These are phyloP conservation scores for Cadophora sp. DNA, from an alignment of 2,329 filamentous ascomycete species.

Conservation along the genomic window DNA sequence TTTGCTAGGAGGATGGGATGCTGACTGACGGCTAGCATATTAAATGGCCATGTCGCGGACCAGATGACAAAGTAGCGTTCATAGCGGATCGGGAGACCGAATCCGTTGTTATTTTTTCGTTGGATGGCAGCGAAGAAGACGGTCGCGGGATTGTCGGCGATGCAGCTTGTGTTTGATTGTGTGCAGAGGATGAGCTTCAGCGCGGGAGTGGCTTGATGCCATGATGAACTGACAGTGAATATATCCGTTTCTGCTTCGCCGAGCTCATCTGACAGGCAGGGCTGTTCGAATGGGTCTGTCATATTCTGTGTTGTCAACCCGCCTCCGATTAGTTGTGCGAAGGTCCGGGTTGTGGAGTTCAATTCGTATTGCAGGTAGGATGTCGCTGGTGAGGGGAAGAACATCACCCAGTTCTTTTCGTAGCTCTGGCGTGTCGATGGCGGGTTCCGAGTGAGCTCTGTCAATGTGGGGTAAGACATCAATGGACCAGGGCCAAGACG, in stretches of 20 bases:
- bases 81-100: constrained; percentile 46
- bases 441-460: constrained; percentile 49
- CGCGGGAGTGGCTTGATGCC: constrained; percentile 49
- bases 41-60: constrained; percentile 46
- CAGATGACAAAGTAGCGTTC: constrained; percentile 49
- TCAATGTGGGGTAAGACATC: constrained; percentile 42
- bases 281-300: constrained; percentile 30
- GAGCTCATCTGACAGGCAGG: constrained; percentile 30
- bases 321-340: constrained; percentile 35
- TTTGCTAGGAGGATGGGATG: constrained; percentile 47
- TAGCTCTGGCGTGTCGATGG: constrained; percentile 43
- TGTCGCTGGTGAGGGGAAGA: constrained; percentile 44
- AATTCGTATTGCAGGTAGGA: constrained; percentile 49
- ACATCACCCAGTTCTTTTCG: constrained; percentile 51
- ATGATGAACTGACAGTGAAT: constrained; percentile 37
- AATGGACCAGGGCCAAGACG: constrained; percentile 36
- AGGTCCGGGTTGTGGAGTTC: constrained; percentile 37
- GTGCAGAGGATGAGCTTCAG: constrained; percentile 47
- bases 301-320: constrained; percentile 37
- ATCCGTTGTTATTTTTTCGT: constrained; percentile 46
- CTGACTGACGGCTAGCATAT: constrained; percentile 45
- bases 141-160: constrained; percentile 31
- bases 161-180: constrained; percentile 39
- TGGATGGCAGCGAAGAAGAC: constrained; percentile 48
- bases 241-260: constrained; percentile 24